A percentile compares a stretch with the other conserved stretches of the same genome.
Conservation (phyloP, 1,284 basidiomycete genomes). For the Boletus semigastroideus region DNA sequence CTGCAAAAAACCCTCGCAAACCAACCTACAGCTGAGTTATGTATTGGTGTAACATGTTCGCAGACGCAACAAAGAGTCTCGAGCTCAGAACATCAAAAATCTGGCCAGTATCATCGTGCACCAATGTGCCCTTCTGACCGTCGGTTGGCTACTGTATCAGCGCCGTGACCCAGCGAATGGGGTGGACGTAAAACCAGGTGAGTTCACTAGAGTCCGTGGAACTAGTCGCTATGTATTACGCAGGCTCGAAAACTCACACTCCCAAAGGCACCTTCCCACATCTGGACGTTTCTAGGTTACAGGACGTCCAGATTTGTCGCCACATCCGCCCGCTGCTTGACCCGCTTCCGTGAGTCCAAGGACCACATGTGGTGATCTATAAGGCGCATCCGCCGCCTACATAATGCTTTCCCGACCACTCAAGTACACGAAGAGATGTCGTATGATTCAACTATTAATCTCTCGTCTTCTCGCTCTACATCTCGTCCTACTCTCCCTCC, state of each 20-base stretch:
- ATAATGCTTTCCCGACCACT: constrained; percentile 1
- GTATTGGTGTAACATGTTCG: no score
- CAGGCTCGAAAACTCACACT: neutral
- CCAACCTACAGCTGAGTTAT: no score
- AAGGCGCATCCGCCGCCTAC: neutral
- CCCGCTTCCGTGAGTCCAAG: constrained; percentile 1
- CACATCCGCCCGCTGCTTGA: neutral
- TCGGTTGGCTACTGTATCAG: neutral
- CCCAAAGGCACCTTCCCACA: constrained; percentile 8
- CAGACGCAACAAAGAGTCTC: neutral
- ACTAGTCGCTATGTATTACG: neutral
- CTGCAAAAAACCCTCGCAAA: no score
- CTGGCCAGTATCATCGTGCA: neutral
- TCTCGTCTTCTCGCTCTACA: constrained; percentile 8
- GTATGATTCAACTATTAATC: neutral
- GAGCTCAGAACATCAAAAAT: neutral
- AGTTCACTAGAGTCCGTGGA: constrained; percentile 1
- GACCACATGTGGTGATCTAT: neutral
- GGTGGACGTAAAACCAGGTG: neutral
- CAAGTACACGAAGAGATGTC: constrained; percentile 13
- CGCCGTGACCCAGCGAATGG: neutral
- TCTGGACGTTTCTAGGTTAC: constrained; percentile 20
- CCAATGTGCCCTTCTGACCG: neutral
- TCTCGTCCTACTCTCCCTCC: constrained; percentile 15
- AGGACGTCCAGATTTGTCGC: constrained; percentile 1